phyloP scores from a whole-genome alignment of 768 basidiomycete species.

The Pleurotus cornucopiae region DNA sequence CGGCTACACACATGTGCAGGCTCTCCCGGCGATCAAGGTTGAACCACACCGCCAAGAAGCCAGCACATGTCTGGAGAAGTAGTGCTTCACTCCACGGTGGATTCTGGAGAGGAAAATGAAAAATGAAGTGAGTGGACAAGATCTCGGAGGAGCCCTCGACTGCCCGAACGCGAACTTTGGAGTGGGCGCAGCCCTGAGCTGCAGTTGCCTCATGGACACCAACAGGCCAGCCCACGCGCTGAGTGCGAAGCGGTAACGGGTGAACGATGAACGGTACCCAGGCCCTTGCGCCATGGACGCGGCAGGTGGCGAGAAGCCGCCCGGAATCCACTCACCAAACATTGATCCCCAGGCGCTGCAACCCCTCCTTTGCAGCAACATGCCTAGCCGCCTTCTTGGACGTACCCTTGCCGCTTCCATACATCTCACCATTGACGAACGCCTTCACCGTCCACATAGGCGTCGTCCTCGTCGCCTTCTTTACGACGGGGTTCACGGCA shows the following conservation, averaged over 20 bases:
- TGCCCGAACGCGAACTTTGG: neutral
- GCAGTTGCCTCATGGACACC: too few relatives aligned
- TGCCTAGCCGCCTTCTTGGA: constrained; percentile 81
- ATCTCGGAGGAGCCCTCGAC: neutral
- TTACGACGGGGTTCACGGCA: constrained; percentile 8
- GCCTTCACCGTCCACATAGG: constrained; percentile 73
- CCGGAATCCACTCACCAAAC: constrained; percentile 35
- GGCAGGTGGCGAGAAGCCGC: neutral
- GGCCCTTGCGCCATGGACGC: neutral
- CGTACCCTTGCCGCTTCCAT: constrained; percentile 61
- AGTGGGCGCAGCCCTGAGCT: too few relatives aligned
- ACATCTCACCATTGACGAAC: constrained; percentile 53
- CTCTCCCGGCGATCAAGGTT: constrained; percentile 10
- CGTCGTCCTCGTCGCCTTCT: constrained; percentile 56
- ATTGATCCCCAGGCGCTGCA: constrained; percentile 52
- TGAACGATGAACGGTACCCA: neutral
- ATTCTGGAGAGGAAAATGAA: neutral
- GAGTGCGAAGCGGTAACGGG: neutral
- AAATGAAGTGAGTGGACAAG: constrained; percentile 3
- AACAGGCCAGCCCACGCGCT: neutral
- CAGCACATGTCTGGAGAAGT: constrained; percentile 57
- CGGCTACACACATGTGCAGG: constrained; percentile 65
- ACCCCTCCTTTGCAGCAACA: constrained; percentile 75
- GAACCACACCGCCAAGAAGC: constrained; percentile 23
- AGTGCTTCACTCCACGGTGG: constrained; percentile 32